Evolutionary conservation across 306 rosid species (phyloP).

Genomic region (Rosa chinensis): DNA sequence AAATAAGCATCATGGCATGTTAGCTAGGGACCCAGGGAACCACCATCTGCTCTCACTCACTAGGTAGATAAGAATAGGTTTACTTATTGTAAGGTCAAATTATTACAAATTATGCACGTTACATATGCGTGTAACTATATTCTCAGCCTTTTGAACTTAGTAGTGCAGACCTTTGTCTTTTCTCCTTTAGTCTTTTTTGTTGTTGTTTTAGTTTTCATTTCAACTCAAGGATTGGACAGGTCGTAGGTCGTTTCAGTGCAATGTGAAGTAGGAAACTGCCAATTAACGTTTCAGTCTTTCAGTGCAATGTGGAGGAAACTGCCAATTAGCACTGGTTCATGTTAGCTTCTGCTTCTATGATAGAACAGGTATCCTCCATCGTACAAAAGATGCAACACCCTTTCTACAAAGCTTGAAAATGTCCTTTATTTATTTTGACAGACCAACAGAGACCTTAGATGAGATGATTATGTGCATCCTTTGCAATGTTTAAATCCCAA

Average conservation of each 20-base stretch:
- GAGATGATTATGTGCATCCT: neutral
- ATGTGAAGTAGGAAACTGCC: neutral
- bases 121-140: constrained; percentile 8
- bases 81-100: neutral
- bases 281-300: no score
- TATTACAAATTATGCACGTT: neutral
- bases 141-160: neutral
- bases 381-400: neutral
- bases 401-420: neutral
- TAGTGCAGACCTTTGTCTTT: neutral
- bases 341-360: neutral
- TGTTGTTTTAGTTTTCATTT: neutral
- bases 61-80: constrained; percentile 2
- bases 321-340: neutral
- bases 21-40: neutral
- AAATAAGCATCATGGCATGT: constrained; percentile 31
- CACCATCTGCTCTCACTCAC: neutral
- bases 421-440: neutral
- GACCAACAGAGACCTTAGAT: neutral
- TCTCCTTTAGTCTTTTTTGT: no score
- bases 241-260: neutral
- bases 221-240: neutral
- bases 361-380: neutral
- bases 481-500: neutral
- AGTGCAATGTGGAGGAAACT: no score